A percentile compares a stretch with the other conserved stretches of the same genome.
Conservation (phyloP, 2,329 filamentous ascomycete genomes). For the Aspergillus sclerotialis region DNA sequence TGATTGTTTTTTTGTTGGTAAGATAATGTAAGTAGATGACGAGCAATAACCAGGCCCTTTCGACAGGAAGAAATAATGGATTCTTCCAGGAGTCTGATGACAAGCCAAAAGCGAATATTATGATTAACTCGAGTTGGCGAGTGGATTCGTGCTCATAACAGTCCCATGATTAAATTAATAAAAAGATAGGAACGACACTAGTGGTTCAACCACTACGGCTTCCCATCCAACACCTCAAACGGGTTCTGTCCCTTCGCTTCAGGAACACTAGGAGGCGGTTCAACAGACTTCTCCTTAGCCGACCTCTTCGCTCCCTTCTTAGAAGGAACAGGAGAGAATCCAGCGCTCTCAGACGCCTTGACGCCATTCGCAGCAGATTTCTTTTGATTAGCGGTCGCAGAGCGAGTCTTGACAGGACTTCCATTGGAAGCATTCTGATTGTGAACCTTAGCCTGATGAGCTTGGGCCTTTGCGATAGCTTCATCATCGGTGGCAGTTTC, state of each 20-base stretch:
- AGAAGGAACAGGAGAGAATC: slow-evolving; percentile 22
- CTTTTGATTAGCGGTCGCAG: slow-evolving; percentile 22
- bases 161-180: no score
- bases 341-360: no score
- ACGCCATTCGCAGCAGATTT: slow-evolving; percentile 13
- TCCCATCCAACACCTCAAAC: slow-evolving; percentile 22
- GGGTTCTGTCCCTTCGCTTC: slow-evolving; percentile 23
- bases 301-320: slow-evolving; percentile 28
- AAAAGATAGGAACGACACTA: no score
- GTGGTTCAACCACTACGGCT: not conserved
- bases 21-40: no score
- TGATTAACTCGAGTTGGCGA: no score
- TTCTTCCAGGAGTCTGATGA: no score
- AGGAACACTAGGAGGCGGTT: slow-evolving; percentile 6
- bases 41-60: no score
- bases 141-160: no score
- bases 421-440: slow-evolving; percentile 13
- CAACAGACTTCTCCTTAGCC: slow-evolving; percentile 17
- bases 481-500: slow-evolving; percentile 32
- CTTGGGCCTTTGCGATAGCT: slow-evolving; percentile 20
- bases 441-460: slow-evolving; percentile 14
- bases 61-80: no score
- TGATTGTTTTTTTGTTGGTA: no score
- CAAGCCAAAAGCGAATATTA: no score
- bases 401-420: slow-evolving; percentile 26